Percentiles rank a stretch among this genome's conserved stretches.
Conservation (phyloP, 2,329 filamentous ascomycete genomes). For the Trichoderma endophyticum region DNA sequence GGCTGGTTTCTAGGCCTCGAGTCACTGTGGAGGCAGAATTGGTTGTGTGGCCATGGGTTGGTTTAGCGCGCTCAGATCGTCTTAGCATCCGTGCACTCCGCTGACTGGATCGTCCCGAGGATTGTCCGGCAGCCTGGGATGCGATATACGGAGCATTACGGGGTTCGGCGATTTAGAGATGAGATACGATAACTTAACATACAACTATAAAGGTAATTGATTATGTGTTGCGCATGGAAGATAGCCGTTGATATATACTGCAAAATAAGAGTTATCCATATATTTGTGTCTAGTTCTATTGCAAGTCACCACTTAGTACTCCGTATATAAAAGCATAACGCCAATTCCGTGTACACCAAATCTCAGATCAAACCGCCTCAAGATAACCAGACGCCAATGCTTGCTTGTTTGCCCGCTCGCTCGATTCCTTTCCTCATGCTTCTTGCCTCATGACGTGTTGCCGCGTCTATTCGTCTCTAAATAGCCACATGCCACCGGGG, state of each 20-base stretch:
- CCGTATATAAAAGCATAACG: neutral
- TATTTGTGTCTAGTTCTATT: neutral
- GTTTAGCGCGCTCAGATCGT: neutral
- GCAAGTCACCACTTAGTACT: neutral
- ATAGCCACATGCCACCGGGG: slow-evolving; percentile 72
- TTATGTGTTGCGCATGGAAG: neutral
- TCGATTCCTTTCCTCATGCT: neutral
- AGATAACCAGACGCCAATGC: neutral
- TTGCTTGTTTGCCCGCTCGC: neutral
- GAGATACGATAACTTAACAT: neutral
- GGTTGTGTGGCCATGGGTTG: neutral
- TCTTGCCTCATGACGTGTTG: neutral
- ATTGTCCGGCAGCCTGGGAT: neutral
- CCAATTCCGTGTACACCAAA: neutral
- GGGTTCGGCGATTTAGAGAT: neutral
- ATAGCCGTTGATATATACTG: neutral
- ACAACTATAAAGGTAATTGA: neutral
- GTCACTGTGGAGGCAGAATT: slow-evolving; percentile 29
- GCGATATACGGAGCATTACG: neutral
- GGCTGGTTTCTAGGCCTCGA: slow-evolving; percentile 3
- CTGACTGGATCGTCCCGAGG: neutral
- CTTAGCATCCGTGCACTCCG: slow-evolving; percentile 5
- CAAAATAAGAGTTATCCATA: neutral
- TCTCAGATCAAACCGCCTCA: neutral
- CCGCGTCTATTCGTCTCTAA: slow-evolving; percentile 66